Conservation (phyloP, 768 basidiomycete genomes). For the Holtermanniella nyarrowii region DNA sequence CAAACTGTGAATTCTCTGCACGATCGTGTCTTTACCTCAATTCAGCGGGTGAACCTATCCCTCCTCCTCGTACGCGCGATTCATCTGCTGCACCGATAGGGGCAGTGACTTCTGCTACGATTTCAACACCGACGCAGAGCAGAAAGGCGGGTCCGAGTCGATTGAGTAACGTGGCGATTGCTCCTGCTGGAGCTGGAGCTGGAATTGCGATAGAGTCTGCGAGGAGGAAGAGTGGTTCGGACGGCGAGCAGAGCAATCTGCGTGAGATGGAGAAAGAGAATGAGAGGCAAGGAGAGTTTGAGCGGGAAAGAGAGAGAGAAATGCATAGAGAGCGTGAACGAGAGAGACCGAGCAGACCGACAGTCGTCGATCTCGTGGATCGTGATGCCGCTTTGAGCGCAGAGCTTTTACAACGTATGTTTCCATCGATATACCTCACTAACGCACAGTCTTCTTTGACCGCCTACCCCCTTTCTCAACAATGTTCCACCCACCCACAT, state of each 20-base stretch:
- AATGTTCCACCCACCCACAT: conserved; percentile 38
- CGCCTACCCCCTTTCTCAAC: conserved; percentile 23
- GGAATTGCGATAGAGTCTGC: neutral
- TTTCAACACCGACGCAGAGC: neutral
- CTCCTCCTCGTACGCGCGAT: conserved; percentile 33
- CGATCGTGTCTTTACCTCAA: conserved; percentile 37
- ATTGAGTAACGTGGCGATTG: conserved; percentile 3
- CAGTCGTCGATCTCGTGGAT: conserved; percentile 25
- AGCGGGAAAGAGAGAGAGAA: neutral
- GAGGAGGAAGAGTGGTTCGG: neutral
- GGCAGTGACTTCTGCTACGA: neutral
- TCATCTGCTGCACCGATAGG: conserved; percentile 1
- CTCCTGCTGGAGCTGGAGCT: conserved; percentile 5
- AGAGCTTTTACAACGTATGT: conserved; percentile 36
- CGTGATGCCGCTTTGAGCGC: conserved; percentile 21
- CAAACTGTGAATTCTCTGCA: conserved; percentile 40
- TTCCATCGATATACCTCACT: neutral
- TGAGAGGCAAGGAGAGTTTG: conserved; percentile 1
- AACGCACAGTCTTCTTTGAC: conserved; percentile 25
- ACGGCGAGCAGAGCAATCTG: too few relatives aligned
- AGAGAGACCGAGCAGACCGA: neutral
- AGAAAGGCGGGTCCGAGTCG: neutral
- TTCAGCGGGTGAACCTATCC: conserved; percentile 35
- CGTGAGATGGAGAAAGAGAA: neutral
- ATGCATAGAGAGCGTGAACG: neutral